These are phyloP conservation scores for Amaranthus palmeri DNA, from an alignment of 148 eudicot genomes.

Conservation along the genomic window DNA sequence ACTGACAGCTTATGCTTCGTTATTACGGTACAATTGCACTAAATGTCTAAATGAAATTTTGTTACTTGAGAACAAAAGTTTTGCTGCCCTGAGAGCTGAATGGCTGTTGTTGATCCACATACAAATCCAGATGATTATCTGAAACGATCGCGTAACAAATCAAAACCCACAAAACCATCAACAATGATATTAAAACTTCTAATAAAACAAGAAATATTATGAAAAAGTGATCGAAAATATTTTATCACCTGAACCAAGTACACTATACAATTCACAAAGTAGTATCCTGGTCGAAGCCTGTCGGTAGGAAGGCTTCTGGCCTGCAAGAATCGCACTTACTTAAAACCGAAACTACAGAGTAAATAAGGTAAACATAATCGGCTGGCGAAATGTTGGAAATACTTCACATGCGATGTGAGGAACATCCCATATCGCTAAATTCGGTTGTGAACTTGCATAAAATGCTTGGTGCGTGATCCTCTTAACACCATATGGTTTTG, in stretches of 20 bases:
- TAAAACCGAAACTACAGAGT: background rate
- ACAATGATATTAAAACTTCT: background rate
- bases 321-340: constrained; percentile 19
- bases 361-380: background rate
- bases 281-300: constrained; percentile 51
- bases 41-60: background rate
- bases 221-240: background rate
- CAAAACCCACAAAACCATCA: background rate
- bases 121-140: constrained; percentile 55
- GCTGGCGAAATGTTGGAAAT: background rate
- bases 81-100: constrained; percentile 41
- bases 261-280: constrained; percentile 38
- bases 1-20: background rate
- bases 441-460: too few species aligned
- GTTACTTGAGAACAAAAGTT: constrained; percentile 49
- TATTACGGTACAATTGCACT: background rate
- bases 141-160: background rate
- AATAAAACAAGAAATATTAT: background rate
- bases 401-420: too few species aligned
- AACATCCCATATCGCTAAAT: too few species aligned
- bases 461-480: too few species aligned
- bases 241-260: constrained; percentile 46
- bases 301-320: constrained; percentile 52
- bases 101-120: constrained; percentile 32
- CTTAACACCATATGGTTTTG: too few species aligned